Percentiles rank a stretch among this genome's conserved stretches.
phyloP scores from a whole-genome alignment of 2,329 filamentous ascomycete species.

The Zelopaecilomyces penicillatus region DNA sequence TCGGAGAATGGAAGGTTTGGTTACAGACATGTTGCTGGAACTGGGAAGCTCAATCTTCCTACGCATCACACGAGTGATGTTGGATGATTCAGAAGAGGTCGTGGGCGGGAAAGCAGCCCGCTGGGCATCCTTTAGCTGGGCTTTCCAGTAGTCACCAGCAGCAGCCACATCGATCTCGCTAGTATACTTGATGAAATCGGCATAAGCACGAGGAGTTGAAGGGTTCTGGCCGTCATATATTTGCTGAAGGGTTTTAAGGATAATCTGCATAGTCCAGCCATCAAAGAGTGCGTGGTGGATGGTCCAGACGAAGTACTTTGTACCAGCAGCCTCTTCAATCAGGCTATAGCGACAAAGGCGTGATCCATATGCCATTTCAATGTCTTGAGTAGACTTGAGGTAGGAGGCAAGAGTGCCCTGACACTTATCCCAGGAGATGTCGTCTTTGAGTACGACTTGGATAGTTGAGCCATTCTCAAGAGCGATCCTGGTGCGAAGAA shows the following conservation, averaged over 20 bases:
- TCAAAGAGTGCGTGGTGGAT: constrained; percentile 2
- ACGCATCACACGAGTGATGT: constrained; percentile 2
- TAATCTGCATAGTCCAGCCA: not conserved
- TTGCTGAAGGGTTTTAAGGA: not conserved
- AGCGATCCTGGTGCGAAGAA: constrained; percentile 7
- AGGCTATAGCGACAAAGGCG: constrained; percentile 3
- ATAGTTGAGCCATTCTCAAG: constrained; percentile 5
- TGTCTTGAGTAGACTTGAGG: not conserved
- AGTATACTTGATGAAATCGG: not conserved
- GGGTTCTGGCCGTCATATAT: constrained; percentile 2
- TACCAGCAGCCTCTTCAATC: not conserved
- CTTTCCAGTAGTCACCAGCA: not conserved
- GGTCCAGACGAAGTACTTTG: constrained; percentile 15
- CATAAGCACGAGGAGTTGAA: not conserved
- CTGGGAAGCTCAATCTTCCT: constrained; percentile 1
- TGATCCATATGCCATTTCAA: constrained; percentile 5
- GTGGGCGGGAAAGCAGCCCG: not conserved
- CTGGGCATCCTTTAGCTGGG: not conserved
- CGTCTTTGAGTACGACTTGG: constrained; percentile 10
- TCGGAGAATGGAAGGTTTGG: constrained; percentile 4
- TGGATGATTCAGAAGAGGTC: not conserved
- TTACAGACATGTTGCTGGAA: not conserved
- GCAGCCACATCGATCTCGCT: not conserved
- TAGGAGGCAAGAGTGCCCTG: not conserved
- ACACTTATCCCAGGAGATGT: constrained; percentile 2